Percentiles rank a stretch among this genome's conserved stretches.
These are phyloP conservation scores for Trichoderma semiorbis DNA, from an alignment of 2,329 filamentous ascomycete genomes.

Conservation along the genomic window DNA sequence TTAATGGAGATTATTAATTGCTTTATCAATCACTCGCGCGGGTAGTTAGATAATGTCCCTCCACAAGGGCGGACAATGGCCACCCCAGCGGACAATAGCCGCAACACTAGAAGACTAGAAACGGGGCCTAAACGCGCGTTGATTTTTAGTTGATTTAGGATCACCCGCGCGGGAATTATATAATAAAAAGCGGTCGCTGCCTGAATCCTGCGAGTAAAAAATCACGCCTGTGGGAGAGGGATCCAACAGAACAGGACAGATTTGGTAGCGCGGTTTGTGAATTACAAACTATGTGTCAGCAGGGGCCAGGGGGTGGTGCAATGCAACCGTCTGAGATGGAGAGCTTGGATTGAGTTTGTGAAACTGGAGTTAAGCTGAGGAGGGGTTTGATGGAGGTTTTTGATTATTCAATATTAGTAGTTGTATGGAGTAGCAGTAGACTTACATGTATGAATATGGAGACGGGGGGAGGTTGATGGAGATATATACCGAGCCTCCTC, in stretches of 20 bases:
- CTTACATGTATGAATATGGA: neutral
- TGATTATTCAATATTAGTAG: neutral
- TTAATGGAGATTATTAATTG: neutral
- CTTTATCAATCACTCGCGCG: neutral
- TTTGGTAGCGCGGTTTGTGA: neutral
- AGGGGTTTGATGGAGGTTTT: neutral
- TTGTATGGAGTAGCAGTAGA: neutral
- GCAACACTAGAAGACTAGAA: neutral
- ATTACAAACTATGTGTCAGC: neutral
- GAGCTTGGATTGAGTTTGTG: neutral
- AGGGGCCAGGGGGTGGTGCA: neutral
- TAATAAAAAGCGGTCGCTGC: neutral
- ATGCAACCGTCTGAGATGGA: neutral
- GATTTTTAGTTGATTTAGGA: neutral
- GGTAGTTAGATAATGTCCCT: neutral
- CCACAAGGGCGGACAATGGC: neutral
- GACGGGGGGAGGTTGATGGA: neutral
- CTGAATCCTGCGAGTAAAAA: neutral
- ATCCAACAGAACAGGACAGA: neutral
- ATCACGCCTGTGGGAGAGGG: neutral
- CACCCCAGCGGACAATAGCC: neutral
- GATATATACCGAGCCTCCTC: neutral
- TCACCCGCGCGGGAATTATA: neutral
- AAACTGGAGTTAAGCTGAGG: neutral
- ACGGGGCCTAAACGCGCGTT: neutral